These are phyloP conservation scores for Rhododendron griersonianum DNA, from an alignment of 148 eudicot genomes.

Conservation along the genomic window DNA sequence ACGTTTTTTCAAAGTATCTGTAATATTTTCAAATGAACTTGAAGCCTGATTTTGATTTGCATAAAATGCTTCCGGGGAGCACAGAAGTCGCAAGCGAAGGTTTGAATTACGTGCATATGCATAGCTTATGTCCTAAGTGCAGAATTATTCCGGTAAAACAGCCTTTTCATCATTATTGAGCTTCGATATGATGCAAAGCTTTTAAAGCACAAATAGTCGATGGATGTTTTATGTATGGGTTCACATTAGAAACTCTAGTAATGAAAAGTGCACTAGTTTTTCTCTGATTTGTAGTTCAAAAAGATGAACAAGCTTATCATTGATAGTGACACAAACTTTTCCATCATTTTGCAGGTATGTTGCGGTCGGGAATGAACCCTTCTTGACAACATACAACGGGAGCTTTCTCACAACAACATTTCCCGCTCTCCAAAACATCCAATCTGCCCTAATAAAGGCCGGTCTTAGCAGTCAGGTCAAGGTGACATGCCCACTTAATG, in stretches of 20 bases:
- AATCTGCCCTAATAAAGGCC: slow-evolving; percentile 70
- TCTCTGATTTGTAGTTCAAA: not conserved
- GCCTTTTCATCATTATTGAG: not conserved
- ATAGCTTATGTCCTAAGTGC: not conserved
- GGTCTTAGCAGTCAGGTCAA: slow-evolving; percentile 54
- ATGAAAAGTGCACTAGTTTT: not conserved
- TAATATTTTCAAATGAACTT: not conserved
- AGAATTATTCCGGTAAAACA: not conserved
- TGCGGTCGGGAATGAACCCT: slow-evolving; percentile 95
- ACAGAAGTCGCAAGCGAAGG: not conserved
- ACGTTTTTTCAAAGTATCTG: not conserved
- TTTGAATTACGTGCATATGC: not conserved
- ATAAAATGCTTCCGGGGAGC: not conserved
- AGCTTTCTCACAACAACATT: slow-evolving; percentile 66
- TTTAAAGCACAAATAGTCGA: not conserved
- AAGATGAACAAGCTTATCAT: not conserved
- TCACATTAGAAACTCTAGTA: not conserved
- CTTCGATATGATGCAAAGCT: not conserved
- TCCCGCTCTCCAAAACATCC: slow-evolving; percentile 83
- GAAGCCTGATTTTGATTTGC: not conserved
- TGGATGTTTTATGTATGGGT: not conserved
- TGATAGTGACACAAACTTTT: not conserved
- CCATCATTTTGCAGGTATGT: slow-evolving; percentile 52
- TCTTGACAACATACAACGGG: slow-evolving; percentile 76
- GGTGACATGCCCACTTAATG: slow-evolving; percentile 71